phyloP scores from a whole-genome alignment of 2,329 filamentous ascomycete species.

The Penicillium thymicola region DNA sequence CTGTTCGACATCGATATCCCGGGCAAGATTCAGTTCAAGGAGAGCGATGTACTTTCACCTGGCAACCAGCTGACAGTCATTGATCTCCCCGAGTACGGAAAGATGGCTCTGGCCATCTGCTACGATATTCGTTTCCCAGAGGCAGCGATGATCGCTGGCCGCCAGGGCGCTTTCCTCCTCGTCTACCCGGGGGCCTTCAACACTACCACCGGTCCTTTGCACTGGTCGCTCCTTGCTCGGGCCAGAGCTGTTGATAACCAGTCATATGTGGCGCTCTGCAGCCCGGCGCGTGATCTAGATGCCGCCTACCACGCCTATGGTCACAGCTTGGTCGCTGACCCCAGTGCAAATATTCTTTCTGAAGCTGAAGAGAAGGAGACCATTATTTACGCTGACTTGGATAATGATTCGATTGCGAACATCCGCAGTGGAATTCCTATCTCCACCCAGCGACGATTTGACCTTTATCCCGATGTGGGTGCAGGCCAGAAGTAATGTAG shows the following conservation, averaged over 20 bases:
- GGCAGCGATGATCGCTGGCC: slow-evolving; percentile 80
- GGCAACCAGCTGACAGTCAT: slow-evolving; percentile 83
- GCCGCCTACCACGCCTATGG: slow-evolving; percentile 88
- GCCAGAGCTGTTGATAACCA: slow-evolving; percentile 91
- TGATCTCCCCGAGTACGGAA: slow-evolving; percentile 83
- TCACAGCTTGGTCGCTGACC: slow-evolving; percentile 83
- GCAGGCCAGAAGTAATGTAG: slow-evolving; percentile 31
- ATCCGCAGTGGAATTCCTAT: slow-evolving; percentile 81
- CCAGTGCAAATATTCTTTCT: slow-evolving; percentile 75
- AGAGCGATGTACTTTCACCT: slow-evolving; percentile 82
- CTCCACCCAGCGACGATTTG: slow-evolving; percentile 80
- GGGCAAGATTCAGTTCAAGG: slow-evolving; percentile 85
- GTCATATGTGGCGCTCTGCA: slow-evolving; percentile 88
- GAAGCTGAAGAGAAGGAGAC: slow-evolving; percentile 77
- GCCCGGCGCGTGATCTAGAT: slow-evolving; percentile 74
- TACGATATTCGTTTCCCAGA: slow-evolving; percentile 98
- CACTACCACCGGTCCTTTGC: slow-evolving; percentile 82
- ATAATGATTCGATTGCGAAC: slow-evolving; percentile 66
- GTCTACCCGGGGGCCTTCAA: slow-evolving; percentile 98
- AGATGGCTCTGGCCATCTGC: slow-evolving; percentile 86
- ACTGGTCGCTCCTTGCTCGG: slow-evolving; percentile 81
- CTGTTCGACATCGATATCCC: slow-evolving; percentile 98
- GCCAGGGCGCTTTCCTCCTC: slow-evolving; percentile 80
- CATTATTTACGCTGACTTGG: slow-evolving; percentile 70
- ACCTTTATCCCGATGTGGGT: slow-evolving; percentile 91